Evolutionary conservation across 768 basidiomycete species (phyloP).

Genomic region (Rhizopogon rudus): DNA sequence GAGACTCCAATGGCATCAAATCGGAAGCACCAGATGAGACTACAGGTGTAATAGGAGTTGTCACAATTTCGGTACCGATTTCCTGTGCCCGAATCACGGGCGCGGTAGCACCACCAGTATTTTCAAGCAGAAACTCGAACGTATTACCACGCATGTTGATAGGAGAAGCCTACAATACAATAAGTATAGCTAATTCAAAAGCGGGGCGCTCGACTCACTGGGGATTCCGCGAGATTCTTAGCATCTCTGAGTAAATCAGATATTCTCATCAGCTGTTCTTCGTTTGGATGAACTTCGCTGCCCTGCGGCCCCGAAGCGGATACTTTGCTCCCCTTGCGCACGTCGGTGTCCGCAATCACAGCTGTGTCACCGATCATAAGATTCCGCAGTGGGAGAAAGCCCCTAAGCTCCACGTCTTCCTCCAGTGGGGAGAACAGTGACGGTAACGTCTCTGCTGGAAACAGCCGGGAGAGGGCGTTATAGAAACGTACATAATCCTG

Average conservation of each 20-base stretch:
- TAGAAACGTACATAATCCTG: constrained; percentile 61
- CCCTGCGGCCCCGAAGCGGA: constrained; percentile 18
- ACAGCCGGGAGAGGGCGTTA: constrained; percentile 53
- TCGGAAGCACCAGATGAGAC: neutral
- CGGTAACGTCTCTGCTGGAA: constrained; percentile 64
- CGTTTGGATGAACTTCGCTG: constrained; percentile 77
- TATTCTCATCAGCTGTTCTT: constrained; percentile 93
- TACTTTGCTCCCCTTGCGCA: constrained; percentile 18
- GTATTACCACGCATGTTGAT: constrained; percentile 16
- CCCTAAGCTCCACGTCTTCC: constrained; percentile 86
- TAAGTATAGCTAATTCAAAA: constrained; percentile 10
- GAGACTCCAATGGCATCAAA: constrained; percentile 8
- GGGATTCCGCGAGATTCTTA: constrained; percentile 46
- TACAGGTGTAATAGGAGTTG: neutral
- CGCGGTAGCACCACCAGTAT: too few relatives aligned
- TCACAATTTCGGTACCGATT: neutral
- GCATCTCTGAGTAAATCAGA: constrained; percentile 79
- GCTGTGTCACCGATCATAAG: constrained; percentile 40
- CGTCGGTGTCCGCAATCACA: constrained; percentile 1
- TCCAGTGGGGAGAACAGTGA: constrained; percentile 61
- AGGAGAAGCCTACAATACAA: constrained; percentile 17
- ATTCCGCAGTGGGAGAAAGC: constrained; percentile 78
- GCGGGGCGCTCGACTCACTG: constrained; percentile 36
- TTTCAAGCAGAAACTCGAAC: constrained; percentile 7
- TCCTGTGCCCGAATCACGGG: neutral